These are phyloP conservation scores for Blastocystis sp. DNA, from an alignment of 352 stramenopile genomes.

Conservation along the genomic window DNA sequence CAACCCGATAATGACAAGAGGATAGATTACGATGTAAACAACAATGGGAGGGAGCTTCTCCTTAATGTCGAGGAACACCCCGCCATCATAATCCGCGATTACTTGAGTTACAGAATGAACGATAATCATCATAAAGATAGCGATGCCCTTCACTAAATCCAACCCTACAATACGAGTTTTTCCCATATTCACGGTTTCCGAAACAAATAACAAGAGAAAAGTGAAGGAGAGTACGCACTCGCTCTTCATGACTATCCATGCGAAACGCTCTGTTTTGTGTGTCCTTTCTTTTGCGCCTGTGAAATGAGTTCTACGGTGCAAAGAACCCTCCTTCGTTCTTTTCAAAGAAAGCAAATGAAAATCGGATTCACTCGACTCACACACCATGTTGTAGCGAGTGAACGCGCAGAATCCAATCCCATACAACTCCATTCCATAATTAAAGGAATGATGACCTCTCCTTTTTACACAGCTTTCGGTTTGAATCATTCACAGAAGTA, in stretches of 20 bases:
- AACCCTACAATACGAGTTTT: constrained; percentile 44
- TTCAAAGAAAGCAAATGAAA: no score
- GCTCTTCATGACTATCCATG: not conserved
- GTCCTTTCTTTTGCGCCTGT: not conserved
- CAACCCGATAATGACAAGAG: constrained; percentile 63
- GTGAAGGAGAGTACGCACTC: not conserved
- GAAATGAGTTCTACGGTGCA: no score
- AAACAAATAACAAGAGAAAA: not conserved
- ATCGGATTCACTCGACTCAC: no score
- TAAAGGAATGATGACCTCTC: no score
- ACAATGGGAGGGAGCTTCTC: constrained; percentile 41
- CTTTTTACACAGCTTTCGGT: no score
- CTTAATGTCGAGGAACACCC: constrained; percentile 28
- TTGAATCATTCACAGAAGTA: no score
- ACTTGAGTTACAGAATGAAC: constrained; percentile 60
- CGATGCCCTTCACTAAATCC: constrained; percentile 65
- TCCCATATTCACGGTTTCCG: not conserved
- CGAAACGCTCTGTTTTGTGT: not conserved
- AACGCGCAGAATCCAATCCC: not conserved
- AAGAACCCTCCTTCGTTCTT: not conserved
- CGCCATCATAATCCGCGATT: constrained; percentile 60
- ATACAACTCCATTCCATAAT: not conserved
- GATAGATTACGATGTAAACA: constrained; percentile 59
- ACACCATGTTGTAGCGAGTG: no score
- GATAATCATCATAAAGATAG: constrained; percentile 69